Evolutionary conservation across 2,329 filamentous ascomycete genomes (phyloP).

Genomic region (Hansfordia pulvinata): DNA sequence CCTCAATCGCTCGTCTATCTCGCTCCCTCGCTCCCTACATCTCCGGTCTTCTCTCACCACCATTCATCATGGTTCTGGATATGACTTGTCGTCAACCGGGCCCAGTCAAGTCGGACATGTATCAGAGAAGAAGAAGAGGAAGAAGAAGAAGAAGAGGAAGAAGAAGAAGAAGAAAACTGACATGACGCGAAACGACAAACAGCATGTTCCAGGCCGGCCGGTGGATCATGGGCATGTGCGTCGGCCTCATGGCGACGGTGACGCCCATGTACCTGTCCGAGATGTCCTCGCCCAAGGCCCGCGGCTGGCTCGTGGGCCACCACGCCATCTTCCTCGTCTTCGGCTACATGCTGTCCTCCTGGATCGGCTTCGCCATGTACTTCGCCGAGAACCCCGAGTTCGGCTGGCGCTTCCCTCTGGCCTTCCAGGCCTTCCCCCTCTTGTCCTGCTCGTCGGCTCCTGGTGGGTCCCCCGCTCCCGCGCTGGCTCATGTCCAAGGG

Average conservation of each 20-base stretch:
- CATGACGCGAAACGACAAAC: no score
- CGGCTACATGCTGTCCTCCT: conserved; percentile 42
- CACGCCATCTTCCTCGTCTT: conserved; percentile 55
- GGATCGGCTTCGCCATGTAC: conserved; percentile 40
- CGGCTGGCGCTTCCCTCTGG: conserved; percentile 26
- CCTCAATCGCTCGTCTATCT: no score
- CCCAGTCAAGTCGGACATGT: no score
- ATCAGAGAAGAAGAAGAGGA: no score
- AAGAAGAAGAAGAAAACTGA: no score
- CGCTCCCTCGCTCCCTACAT: no score
- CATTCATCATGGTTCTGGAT: no score
- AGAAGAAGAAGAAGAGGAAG: no score
- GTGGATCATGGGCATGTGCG: conserved; percentile 33
- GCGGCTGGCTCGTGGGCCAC: conserved; percentile 45
- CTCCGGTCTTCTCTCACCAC: no score
- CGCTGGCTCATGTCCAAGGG: conserved; percentile 25
- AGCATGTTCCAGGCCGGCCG: conserved; percentile 30
- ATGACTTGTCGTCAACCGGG: no score
- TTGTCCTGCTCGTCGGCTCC: conserved; percentile 23
- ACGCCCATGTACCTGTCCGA: conserved; percentile 55
- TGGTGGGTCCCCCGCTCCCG: conserved; percentile 24
- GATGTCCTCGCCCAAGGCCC: conserved; percentile 47
- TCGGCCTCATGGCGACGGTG: conserved; percentile 50
- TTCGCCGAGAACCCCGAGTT: conserved; percentile 2
- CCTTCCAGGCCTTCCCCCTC: conserved; percentile 25